Evolutionary conservation across 306 rosid genomes (phyloP).

Genomic region (Inga leiocalycina): DNA sequence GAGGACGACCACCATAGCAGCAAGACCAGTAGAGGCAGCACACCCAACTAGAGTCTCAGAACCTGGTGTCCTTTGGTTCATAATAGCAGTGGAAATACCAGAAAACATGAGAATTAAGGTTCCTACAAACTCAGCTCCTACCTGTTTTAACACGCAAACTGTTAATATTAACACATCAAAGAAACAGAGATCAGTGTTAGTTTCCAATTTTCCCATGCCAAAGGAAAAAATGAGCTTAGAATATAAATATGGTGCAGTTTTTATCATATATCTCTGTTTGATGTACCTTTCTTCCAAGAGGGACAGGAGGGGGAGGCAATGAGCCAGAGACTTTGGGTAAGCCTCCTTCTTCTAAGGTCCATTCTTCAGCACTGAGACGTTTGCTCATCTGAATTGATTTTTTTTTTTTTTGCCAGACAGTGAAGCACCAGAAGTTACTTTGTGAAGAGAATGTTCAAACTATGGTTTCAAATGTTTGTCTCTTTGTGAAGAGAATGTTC

Average conservation of each 20-base stretch:
- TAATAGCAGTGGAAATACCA: constrained; percentile 70
- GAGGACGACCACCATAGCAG: constrained; percentile 73
- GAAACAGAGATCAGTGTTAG: constrained; percentile 12
- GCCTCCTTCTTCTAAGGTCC: constrained; percentile 73
- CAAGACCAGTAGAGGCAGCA: constrained; percentile 73
- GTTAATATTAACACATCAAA: background rate
- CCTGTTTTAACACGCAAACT: constrained; percentile 48
- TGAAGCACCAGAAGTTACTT: constrained; percentile 70
- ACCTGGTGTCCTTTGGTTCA: constrained; percentile 68
- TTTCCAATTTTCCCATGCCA: background rate
- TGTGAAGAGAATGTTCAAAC: background rate
- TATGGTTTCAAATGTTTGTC: constrained; percentile 35
- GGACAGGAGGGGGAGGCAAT: constrained; percentile 62
- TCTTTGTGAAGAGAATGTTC: constrained; percentile 29
- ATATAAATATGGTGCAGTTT: background rate
- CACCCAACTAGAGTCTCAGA: constrained; percentile 70
- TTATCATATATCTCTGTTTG: background rate
- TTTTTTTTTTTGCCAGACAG: constrained; percentile 47
- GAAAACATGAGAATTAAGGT: constrained; percentile 74
- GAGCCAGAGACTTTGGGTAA: constrained; percentile 62
- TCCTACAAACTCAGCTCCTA: constrained; percentile 97
- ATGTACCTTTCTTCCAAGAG: constrained; percentile 76
- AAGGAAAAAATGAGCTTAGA: background rate
- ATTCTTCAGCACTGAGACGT: constrained; percentile 59
- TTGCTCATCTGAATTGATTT: constrained; percentile 63